Evolutionary conservation across 352 stramenopile species (phyloP), one percentile per base, ranked within the genome.

Genomic region (Phytophthora citrophthora): DNA sequence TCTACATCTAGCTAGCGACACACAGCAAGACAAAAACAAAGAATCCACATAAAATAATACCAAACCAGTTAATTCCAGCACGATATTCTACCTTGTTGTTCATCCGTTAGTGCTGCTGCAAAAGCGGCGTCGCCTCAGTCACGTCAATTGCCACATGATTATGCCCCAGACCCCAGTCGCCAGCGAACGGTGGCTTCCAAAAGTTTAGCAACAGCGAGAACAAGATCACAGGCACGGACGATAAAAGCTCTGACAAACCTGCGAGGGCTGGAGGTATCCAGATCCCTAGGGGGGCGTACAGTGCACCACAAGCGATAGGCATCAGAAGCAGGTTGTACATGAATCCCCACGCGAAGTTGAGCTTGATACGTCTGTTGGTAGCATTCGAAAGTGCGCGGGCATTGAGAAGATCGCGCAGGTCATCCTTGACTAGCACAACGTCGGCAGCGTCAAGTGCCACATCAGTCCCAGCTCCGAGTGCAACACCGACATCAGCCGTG

Each of bases 241-340:
- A 90, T 7, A 92, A 55, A 31, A 91, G 56, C 54, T 92, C 84
- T 16, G 83, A 91, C 20, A 94, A 70, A 10, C 85, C 85, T 26
- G 85, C 85, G 3, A 94, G 57, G 10, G 82, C 77, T 9, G 86
- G 83, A 13, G 86, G 81, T n/a, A 94, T 82, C 55, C 67, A 74
- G 49, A 94, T 61, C 1, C 80, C 78, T 5, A 85, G 56, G 36
- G 81, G 70, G 48, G 66, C 72, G 53, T 91, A 94, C 56, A 94
- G 60, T 20, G 71, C 83, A 5, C 86, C 86, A 46, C 79, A 90
- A 12, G 86, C 83, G 36, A 94, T 51, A 24, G 86, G 81, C 80
- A 94, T 90, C 72, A 89, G 84, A 26, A 90, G 44, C 10, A 86
- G 20, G 44, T 94, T 91, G 72, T 94, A 93, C 46, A 86, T 64